These are phyloP conservation scores for Juglanconis oblonga DNA, from an alignment of 2,329 filamentous ascomycete species.

Conservation along the genomic window DNA sequence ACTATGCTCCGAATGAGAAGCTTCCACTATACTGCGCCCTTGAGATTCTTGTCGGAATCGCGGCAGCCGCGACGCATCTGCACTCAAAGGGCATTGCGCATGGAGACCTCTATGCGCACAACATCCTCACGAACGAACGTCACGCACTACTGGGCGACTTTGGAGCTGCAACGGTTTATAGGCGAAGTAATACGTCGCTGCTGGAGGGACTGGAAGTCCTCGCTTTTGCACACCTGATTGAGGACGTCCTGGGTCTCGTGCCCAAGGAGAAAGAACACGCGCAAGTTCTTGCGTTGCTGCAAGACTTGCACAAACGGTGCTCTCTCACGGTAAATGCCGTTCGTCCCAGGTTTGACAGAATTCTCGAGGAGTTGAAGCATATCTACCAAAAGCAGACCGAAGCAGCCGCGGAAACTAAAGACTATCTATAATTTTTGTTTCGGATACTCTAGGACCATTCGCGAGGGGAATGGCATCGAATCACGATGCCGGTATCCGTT, in stretches of 20 bases:
- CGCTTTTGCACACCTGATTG: slow-evolving; percentile 45
- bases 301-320: slow-evolving; percentile 28
- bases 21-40: slow-evolving; percentile 30
- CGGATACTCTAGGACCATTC: too few relatives aligned
- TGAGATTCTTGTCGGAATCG: slow-evolving; percentile 37
- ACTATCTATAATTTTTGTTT: too few relatives aligned
- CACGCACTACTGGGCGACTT: slow-evolving; percentile 47
- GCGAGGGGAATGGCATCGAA: too few relatives aligned
- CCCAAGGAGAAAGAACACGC: neutral
- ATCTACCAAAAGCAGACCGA: slow-evolving; percentile 19
- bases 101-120: slow-evolving; percentile 47
- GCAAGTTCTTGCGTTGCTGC: slow-evolving; percentile 21
- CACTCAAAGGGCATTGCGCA: slow-evolving; percentile 42
- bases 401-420: neutral
- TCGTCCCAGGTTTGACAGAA: slow-evolving; percentile 32
- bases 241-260: slow-evolving; percentile 40
- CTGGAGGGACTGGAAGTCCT: slow-evolving; percentile 45
- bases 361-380: slow-evolving; percentile 23
- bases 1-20: slow-evolving; percentile 30
- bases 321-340: slow-evolving; percentile 22
- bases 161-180: slow-evolving; percentile 45
- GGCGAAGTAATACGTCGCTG: slow-evolving; percentile 17
- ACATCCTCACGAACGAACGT: slow-evolving; percentile 39
- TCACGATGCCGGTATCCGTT: too few relatives aligned
- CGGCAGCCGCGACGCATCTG: slow-evolving; percentile 40